These are phyloP conservation scores for Chaetomium strumarium DNA, from an alignment of 2,329 filamentous ascomycete genomes.

Conservation along the genomic window DNA sequence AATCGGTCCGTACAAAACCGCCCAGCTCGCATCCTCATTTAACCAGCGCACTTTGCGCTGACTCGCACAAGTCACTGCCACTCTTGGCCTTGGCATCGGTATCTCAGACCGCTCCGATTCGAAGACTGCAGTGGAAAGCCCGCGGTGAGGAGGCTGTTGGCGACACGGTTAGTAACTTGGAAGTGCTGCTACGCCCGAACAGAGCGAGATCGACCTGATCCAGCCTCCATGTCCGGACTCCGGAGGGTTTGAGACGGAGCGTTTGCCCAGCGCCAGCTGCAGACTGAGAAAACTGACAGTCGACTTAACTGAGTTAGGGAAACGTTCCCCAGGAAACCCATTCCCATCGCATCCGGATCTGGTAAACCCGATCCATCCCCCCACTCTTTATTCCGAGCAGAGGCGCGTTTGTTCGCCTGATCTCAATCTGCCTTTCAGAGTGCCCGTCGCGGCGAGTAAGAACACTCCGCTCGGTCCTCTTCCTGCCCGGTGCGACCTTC, in stretches of 20 bases:
- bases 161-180: not conserved
- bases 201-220: not conserved
- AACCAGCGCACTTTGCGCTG: not conserved
- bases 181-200: not conserved
- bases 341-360: not conserved
- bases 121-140: not conserved
- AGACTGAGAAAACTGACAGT: too few species aligned
- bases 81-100: constrained; percentile 13
- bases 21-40: not conserved
- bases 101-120: not conserved
- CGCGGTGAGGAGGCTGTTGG: too few species aligned
- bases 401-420: too few species aligned
- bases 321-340: not conserved
- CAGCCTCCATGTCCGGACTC: too few species aligned
- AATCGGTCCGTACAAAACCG: not conserved
- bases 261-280: too few species aligned
- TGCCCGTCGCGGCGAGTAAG: not conserved
- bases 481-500: constrained; percentile 1
- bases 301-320: too few species aligned
- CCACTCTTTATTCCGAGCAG: too few species aligned
- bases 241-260: too few species aligned
- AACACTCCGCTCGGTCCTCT: not conserved
- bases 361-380: not conserved
- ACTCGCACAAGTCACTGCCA: constrained; percentile 9
- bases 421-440: too few species aligned